phyloP scores from a whole-genome alignment of 176 grass and related monocot genomes.

The Hyparrhenia diplandra region DNA sequence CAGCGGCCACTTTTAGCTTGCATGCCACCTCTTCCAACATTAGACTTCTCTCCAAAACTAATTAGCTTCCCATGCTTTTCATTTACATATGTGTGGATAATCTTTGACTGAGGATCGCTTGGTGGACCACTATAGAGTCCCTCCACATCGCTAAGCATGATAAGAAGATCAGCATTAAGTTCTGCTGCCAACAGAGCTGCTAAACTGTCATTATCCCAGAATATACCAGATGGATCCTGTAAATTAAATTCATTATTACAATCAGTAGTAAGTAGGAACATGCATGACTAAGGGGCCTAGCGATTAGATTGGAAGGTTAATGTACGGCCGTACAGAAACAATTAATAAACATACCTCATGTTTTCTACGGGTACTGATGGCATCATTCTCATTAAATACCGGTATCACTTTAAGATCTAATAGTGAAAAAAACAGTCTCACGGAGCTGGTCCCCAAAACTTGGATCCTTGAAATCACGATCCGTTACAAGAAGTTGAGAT shows the following conservation, averaged over 20 bases:
- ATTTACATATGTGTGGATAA: conserved; percentile 90
- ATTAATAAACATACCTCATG: conserved; percentile 59
- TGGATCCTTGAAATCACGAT: conserved; percentile 79
- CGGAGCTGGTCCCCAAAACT: conserved; percentile 77
- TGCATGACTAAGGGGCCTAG: neutral
- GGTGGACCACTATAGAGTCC: conserved; percentile 93
- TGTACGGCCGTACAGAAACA: neutral
- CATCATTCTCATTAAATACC: conserved; percentile 93
- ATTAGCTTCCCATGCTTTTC: conserved; percentile 78
- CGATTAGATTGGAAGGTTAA: neutral
- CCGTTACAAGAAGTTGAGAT: conserved; percentile 96
- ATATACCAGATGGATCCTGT: conserved; percentile 89
- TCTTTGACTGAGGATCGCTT: conserved; percentile 75
- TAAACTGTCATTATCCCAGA: conserved; percentile 99
- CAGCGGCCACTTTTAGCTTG: conserved; percentile 92
- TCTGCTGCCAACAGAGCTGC: conserved; percentile 79
- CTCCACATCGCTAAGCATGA: conserved; percentile 95
- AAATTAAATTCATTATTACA: conserved; percentile 28
- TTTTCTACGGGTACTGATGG: conserved; percentile 87
- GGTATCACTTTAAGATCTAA: conserved; percentile 79
- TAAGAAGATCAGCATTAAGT: conserved; percentile 81
- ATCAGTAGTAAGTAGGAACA: neutral
- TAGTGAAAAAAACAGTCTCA: conserved; percentile 63
- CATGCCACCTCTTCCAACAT: conserved; percentile 96
- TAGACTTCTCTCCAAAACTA: conserved; percentile 94